These are phyloP conservation scores for Geotrichum histeridarum DNA, from an alignment of 1,139 yeast genomes.

Conservation along the genomic window DNA sequence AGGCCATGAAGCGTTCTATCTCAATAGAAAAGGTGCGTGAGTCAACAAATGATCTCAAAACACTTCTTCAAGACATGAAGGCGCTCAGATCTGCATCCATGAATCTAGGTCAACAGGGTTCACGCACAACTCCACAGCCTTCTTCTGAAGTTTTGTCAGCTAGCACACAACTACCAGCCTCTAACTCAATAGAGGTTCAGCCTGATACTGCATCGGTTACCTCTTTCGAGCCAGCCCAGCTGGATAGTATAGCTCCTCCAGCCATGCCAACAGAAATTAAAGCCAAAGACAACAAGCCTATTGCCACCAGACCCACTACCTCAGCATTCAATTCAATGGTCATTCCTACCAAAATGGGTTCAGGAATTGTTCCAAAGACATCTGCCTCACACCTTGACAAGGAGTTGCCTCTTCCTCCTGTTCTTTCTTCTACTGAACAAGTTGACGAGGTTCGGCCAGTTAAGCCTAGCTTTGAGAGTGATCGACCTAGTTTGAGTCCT, in stretches of 20 bases:
- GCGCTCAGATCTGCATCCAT: conserved; percentile 25
- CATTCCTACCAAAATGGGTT: not conserved
- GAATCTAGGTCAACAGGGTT: not conserved
- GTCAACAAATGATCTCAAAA: conserved; percentile 26
- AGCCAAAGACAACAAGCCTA: not conserved
- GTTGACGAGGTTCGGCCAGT: too few relatives aligned
- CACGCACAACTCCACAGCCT: too few relatives aligned
- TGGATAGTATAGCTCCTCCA: not conserved
- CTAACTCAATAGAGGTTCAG: too few relatives aligned
- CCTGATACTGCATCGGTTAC: too few relatives aligned
- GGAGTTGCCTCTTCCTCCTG: conserved; percentile 21
- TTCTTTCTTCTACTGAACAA: not conserved
- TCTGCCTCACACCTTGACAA: conserved; percentile 15
- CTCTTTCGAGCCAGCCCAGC: too few relatives aligned
- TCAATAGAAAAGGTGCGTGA: conserved; percentile 26
- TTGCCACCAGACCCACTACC: not conserved
- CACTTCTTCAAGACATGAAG: conserved; percentile 26
- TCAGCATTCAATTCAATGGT: not conserved
- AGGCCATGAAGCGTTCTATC: not conserved
- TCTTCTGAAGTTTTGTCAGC: too few relatives aligned
- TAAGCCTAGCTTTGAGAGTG: too few relatives aligned
- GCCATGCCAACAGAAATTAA: not conserved
- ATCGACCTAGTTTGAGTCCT: not conserved
- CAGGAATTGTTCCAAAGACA: not conserved
- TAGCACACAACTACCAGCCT: too few relatives aligned